phyloP scores from a whole-genome alignment of 768 basidiomycete species.

The Mycena sanguinolenta region DNA sequence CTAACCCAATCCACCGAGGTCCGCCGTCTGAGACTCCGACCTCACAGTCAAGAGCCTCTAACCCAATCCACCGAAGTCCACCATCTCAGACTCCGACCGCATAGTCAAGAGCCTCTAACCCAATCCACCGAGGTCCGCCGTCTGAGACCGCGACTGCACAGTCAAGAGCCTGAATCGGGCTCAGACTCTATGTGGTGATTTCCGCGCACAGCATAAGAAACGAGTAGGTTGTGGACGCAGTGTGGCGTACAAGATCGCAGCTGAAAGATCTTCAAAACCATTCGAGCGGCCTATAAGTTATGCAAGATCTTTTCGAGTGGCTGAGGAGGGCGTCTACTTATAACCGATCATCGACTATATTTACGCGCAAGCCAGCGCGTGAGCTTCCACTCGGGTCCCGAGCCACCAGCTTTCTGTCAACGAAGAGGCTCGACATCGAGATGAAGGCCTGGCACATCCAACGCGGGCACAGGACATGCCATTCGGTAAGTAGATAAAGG shows the following conservation, averaged over 20 bases:
- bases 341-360: neutral
- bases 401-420: neutral
- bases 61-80: too few relatives aligned
- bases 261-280: neutral
- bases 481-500: neutral
- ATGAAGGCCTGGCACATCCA: neutral
- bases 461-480: neutral
- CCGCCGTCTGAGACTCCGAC: too few relatives aligned
- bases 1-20: too few relatives aligned
- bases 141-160: too few relatives aligned
- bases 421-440: conserved; percentile 1
- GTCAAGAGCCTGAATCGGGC: too few relatives aligned
- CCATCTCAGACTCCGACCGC: too few relatives aligned
- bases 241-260: neutral
- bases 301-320: neutral
- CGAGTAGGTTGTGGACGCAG: neutral
- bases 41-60: too few relatives aligned
- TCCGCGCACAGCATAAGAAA: neutral
- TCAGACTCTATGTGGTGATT: neutral
- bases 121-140: neutral
- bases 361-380: neutral
- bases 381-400: neutral
- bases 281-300: neutral
- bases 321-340: neutral
- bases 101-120: too few relatives aligned